These are phyloP conservation scores for Calonectria hawksworthii DNA, from an alignment of 2,329 filamentous ascomycete genomes.

Conservation along the genomic window DNA sequence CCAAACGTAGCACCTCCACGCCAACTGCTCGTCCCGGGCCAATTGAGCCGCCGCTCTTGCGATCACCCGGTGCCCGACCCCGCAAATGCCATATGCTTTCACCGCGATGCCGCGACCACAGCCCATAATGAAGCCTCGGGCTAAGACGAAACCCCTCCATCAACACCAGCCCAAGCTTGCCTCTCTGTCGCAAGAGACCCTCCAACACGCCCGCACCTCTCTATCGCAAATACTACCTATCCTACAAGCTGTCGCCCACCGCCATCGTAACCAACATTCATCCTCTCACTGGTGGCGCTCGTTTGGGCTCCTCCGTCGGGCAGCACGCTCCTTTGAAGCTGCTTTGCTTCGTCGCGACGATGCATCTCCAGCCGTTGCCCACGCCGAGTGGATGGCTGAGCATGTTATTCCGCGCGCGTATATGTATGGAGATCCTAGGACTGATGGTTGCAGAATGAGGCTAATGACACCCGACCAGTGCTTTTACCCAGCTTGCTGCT, in stretches of 20 bases:
- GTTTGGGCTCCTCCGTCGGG: constrained; percentile 79
- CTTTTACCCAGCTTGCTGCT: constrained; percentile 78
- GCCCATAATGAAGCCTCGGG: background rate
- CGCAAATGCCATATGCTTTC: background rate
- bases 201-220: constrained; percentile 39
- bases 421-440: constrained; percentile 46
- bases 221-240: constrained; percentile 63
- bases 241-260: constrained; percentile 81
- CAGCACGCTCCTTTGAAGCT: constrained; percentile 66
- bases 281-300: constrained; percentile 84
- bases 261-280: constrained; percentile 93
- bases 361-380: constrained; percentile 32
- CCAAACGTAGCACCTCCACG: background rate
- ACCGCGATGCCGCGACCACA: constrained; percentile 1
- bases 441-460: background rate
- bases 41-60: background rate
- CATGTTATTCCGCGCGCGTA: constrained; percentile 53
- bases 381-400: constrained; percentile 48
- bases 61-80: background rate
- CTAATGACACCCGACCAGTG: constrained; percentile 50
- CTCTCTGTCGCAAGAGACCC: constrained; percentile 17
- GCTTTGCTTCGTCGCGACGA: constrained; percentile 34
- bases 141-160: constrained; percentile 20
- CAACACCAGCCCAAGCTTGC: constrained; percentile 23
- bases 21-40: background rate